Evolutionary conservation across 2,329 filamentous ascomycete species (phyloP).

Genomic region (Teratosphaeria destructans): DNA sequence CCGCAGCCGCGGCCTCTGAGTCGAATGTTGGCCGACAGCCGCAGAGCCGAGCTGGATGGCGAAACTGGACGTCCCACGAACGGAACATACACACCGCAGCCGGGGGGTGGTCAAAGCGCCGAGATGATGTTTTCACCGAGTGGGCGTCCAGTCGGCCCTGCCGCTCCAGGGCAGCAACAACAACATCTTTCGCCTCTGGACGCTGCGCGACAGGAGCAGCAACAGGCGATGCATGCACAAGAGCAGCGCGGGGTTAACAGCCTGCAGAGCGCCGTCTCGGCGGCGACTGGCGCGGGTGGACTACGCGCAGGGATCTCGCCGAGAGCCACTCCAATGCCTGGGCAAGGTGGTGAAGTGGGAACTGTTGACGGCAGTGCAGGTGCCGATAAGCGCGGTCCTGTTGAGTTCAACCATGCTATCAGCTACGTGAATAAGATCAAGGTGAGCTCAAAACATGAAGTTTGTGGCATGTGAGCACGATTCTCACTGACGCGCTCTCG

Average conservation of each 20-base stretch:
- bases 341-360: constrained; percentile 43
- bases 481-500: not conserved
- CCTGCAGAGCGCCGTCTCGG: constrained; percentile 53
- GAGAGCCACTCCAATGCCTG: constrained; percentile 38
- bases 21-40: constrained; percentile 8
- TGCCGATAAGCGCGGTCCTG: constrained; percentile 78
- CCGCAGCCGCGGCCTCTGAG: constrained; percentile 40
- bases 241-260: constrained; percentile 57
- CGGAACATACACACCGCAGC: constrained; percentile 32
- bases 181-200: constrained; percentile 21
- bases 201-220: constrained; percentile 22
- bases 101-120: constrained; percentile 21
- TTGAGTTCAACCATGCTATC: constrained; percentile 98
- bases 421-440: constrained; percentile 99
- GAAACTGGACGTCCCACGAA: constrained; percentile 18
- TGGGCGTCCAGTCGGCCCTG: constrained; percentile 33
- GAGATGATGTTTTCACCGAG: constrained; percentile 35
- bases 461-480: not conserved
- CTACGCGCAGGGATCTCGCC: constrained; percentile 42
- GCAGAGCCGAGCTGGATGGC: constrained; percentile 6
- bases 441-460: constrained; percentile 42
- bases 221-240: constrained; percentile 43
- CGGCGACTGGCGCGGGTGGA: constrained; percentile 40
- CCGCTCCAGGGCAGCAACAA: constrained; percentile 19
- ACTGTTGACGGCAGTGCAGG: constrained; percentile 46